These are phyloP conservation scores for Neurospora cerealis DNA, from an alignment of 495 filamentous ascomycete species.

Conservation along the genomic window DNA sequence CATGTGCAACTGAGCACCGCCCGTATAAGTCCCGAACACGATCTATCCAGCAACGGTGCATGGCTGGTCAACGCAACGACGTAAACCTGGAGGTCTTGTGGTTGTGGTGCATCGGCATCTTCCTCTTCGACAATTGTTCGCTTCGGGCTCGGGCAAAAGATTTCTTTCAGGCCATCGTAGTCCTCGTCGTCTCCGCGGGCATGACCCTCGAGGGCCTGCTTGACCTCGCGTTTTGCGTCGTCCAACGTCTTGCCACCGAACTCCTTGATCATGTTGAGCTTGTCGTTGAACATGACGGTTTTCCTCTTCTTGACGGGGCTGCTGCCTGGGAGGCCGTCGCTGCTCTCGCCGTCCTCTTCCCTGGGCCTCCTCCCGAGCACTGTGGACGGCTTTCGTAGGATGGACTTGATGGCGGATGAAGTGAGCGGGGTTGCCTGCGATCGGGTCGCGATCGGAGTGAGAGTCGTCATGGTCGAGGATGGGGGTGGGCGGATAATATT, in stretches of 20 bases:
- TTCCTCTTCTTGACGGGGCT: slow-evolving; percentile 48
- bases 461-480: slow-evolving; percentile 17
- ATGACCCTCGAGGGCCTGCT: slow-evolving; percentile 59
- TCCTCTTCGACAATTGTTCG: slow-evolving; percentile 18
- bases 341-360: slow-evolving; percentile 30
- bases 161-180: slow-evolving; percentile 63
- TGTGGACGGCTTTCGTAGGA: slow-evolving; percentile 30
- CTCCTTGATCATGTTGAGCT: slow-evolving; percentile 54
- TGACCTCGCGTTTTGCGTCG: slow-evolving; percentile 63
- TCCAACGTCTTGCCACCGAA: slow-evolving; percentile 33
- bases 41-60: slow-evolving; percentile 56
- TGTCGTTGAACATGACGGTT: slow-evolving; percentile 63
- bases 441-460: slow-evolving; percentile 17
- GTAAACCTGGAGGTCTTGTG: slow-evolving; percentile 55
- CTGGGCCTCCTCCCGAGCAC: slow-evolving; percentile 27
- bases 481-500: neutral
- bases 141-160: slow-evolving; percentile 44
- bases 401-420: slow-evolving; percentile 32
- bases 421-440: slow-evolving; percentile 7
- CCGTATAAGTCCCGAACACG: slow-evolving; percentile 64
- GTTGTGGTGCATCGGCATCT: slow-evolving; percentile 11
- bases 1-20: slow-evolving; percentile 67
- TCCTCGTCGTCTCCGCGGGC: slow-evolving; percentile 55
- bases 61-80: slow-evolving; percentile 68
- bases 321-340: slow-evolving; percentile 29